Conservation (phyloP, 1,284 basidiomycete genomes). For the Vanrija humicola region DNA sequence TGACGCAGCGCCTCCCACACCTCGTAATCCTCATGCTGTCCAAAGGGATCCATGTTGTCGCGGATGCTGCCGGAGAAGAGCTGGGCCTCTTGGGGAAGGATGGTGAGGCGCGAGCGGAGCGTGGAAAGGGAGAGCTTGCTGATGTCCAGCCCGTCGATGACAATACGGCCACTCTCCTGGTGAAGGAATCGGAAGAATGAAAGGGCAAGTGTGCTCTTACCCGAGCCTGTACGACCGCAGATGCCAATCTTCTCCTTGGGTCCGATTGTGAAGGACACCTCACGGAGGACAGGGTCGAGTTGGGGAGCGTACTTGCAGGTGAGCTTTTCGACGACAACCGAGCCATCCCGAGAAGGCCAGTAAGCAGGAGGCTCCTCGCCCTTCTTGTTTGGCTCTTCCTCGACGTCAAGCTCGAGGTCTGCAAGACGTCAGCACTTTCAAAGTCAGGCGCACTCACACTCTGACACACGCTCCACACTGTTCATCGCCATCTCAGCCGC, state of each 20-base stretch:
- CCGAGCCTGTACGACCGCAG: conserved; percentile 53
- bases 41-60: conserved; percentile 53
- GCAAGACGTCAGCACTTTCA: conserved; percentile 3
- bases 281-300: conserved; percentile 53
- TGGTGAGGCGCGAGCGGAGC: conserved; percentile 53
- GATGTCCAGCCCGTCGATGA: conserved; percentile 53
- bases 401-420: conserved; percentile 50
- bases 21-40: conserved; percentile 51
- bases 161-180: conserved; percentile 46
- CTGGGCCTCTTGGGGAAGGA: conserved; percentile 54
- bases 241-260: conserved; percentile 55
- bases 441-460: conserved; percentile 41
- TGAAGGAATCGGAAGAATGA: conserved; percentile 54
- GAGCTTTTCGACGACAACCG: conserved; percentile 50
- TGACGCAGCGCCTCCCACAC: conserved; percentile 55
- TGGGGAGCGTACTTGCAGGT: conserved; percentile 52
- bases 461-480: conserved; percentile 52
- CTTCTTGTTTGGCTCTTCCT: conserved; percentile 48
- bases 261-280: conserved; percentile 52
- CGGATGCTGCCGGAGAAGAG: conserved; percentile 51
- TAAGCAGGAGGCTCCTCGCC: conserved; percentile 52
- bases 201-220: conserved; percentile 47
- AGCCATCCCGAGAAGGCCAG: conserved; percentile 52
- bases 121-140: conserved; percentile 50
- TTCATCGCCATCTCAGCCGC: conserved; percentile 50